Evolutionary conservation across 2,329 filamentous ascomycete species (phyloP).

Genomic region (Pyrenophora seminiperda): DNA sequence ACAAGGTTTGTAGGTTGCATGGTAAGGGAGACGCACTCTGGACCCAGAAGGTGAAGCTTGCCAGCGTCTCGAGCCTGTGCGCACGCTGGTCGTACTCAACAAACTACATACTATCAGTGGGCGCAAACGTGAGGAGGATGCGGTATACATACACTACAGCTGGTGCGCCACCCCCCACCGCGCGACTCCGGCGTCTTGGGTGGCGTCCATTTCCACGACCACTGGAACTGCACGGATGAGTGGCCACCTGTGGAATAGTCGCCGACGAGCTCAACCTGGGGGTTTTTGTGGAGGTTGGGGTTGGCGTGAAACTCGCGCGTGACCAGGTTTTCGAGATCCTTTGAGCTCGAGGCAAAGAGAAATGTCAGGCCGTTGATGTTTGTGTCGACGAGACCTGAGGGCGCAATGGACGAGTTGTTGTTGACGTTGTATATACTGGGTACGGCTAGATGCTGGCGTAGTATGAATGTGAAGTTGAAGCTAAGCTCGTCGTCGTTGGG

Average conservation of each 20-base stretch:
- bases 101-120: conserved; percentile 64
- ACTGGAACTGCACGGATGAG: conserved; percentile 84
- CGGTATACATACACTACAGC: conserved; percentile 73
- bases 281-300: conserved; percentile 95
- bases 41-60: conserved; percentile 95
- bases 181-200: conserved; percentile 81
- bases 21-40: conserved; percentile 63
- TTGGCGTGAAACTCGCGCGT: conserved; percentile 96
- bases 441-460: conserved; percentile 61
- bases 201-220: conserved; percentile 96
- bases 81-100: conserved; percentile 95
- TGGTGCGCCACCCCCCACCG: conserved; percentile 92
- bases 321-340: conserved; percentile 90
- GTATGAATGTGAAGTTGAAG: conserved; percentile 90
- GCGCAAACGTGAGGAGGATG: background rate
- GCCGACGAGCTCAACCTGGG: conserved; percentile 93
- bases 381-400: conserved; percentile 63
- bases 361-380: conserved; percentile 88
- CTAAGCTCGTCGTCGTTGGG: conserved; percentile 88
- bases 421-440: conserved; percentile 48
- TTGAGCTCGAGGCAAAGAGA: conserved; percentile 81
- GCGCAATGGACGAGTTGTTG: conserved; percentile 55
- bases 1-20: background rate
- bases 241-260: conserved; percentile 86
- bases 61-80: conserved; percentile 84